Conservation (phyloP, 805 yeast genomes). For the Hanseniaspora meyeri region DNA sequence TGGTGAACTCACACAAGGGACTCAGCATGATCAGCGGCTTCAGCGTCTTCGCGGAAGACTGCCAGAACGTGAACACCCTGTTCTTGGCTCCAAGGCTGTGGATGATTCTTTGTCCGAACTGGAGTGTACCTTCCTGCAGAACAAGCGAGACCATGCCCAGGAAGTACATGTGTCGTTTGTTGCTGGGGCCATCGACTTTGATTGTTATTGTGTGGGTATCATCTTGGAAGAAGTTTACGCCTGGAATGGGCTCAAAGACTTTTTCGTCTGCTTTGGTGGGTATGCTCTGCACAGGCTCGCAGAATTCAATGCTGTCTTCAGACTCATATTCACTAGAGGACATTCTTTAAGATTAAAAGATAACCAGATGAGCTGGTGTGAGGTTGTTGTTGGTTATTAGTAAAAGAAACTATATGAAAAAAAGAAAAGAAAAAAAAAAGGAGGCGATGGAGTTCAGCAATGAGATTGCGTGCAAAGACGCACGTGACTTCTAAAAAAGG, state of each 20-base stretch:
- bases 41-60: slow-evolving; percentile 5
- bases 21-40: background rate
- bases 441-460: too few relatives aligned
- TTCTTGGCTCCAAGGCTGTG: background rate
- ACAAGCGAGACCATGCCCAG: background rate
- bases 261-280: background rate
- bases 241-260: background rate
- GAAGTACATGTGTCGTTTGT: background rate
- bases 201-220: background rate
- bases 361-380: background rate
- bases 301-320: background rate
- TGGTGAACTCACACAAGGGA: background rate
- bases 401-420: background rate
- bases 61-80: background rate
- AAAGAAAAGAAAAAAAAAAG: background rate
- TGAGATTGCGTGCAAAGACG: too few relatives aligned
- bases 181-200: background rate
- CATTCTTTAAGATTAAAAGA: too few relatives aligned
- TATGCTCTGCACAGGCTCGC: too few relatives aligned
- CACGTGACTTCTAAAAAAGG: too few relatives aligned
- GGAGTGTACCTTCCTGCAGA: background rate
- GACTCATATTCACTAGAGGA: background rate
- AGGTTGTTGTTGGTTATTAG: background rate
- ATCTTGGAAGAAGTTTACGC: background rate
- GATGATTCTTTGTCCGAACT: background rate